These are phyloP conservation scores for Irpex rosettiformis DNA, from an alignment of 1,284 basidiomycete genomes.

Conservation along the genomic window DNA sequence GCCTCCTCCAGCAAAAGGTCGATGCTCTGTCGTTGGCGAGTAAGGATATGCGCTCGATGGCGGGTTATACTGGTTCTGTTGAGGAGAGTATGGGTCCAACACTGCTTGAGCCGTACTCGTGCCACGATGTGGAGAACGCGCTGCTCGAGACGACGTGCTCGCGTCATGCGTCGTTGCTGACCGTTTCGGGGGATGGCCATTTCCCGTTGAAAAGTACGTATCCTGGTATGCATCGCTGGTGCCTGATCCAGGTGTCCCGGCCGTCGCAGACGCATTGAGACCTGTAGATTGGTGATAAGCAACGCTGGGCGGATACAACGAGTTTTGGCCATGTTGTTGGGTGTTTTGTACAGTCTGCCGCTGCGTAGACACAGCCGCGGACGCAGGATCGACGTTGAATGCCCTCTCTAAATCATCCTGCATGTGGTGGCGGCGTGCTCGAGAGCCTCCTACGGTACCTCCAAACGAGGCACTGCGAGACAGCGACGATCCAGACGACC, in stretches of 20 bases:
- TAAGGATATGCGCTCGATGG: conserved; percentile 48
- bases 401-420: conserved; percentile 72
- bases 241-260: conserved; percentile 28
- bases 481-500: conserved; percentile 46
- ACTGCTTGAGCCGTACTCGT: conserved; percentile 38
- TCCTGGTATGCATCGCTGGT: conserved; percentile 53
- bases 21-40: conserved; percentile 43
- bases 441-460: conserved; percentile 27
- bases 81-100: conserved; percentile 64
- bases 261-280: conserved; percentile 25
- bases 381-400: conserved; percentile 48
- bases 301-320: conserved; percentile 59
- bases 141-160: conserved; percentile 42
- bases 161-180: conserved; percentile 51
- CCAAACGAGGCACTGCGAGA: conserved; percentile 65
- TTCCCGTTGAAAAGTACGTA: conserved; percentile 57
- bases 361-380: conserved; percentile 33
- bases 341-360: conserved; percentile 36
- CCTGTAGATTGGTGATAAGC: conserved; percentile 48
- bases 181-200: conserved; percentile 50
- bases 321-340: conserved; percentile 28
- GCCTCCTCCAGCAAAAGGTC: conserved; percentile 33
- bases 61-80: conserved; percentile 57
- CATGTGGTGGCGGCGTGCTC: conserved; percentile 40
- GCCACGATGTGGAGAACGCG: conserved; percentile 59